Evolutionary conservation across 2,329 filamentous ascomycete genomes (phyloP), one percentile per base, ranked within the genome.

Genomic region (Colletotrichum graminicola): DNA sequence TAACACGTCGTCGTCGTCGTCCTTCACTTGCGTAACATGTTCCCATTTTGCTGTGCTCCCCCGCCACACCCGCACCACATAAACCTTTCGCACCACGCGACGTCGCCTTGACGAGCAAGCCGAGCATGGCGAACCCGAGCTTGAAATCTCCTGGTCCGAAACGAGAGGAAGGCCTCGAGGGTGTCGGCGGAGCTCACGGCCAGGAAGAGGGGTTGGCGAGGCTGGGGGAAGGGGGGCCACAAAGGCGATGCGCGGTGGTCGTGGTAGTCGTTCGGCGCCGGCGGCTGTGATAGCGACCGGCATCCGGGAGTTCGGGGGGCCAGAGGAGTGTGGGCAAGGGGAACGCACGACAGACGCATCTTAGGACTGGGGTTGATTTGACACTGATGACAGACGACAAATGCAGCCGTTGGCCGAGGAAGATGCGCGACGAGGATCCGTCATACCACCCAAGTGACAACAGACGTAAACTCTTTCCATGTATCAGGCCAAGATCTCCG

Each of bases 191-290:
- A 43, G 7, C 23, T 29, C n/a, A 39, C 59, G n/a, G 45, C n/a
- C 45, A 49, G 59, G 43, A 18, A 26, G 34, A 12, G 59, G 12
- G 7, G 29, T 29, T 26, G 36, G 18, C 43, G 36, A 5, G 11
- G 12, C 14, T 29, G 39, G 34, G 23, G 34, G 23, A 21, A 41
- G 21, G 34, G 34, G 7, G 16, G 41, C 41, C 41, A 18, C 6
- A 43, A 36, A 54, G 18, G 26, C 16, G 56, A 41, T 16, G 32
- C 3, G 14, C 29, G 18, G 23, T 54, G 26, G 29, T 23, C 14
- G 36, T 65, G 34, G 47, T 63, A 49, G 55, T 49, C 56, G 51
- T 66, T 67, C 67, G 63, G 63, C 67, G 67, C 56, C 62, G 67
- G 67, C 67, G 56, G 62, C 62, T 66, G 62, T 45, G 41, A 47